phyloP scores from a whole-genome alignment of 2,329 filamentous ascomycete genomes.

The Paecilomyces sp. region DNA sequence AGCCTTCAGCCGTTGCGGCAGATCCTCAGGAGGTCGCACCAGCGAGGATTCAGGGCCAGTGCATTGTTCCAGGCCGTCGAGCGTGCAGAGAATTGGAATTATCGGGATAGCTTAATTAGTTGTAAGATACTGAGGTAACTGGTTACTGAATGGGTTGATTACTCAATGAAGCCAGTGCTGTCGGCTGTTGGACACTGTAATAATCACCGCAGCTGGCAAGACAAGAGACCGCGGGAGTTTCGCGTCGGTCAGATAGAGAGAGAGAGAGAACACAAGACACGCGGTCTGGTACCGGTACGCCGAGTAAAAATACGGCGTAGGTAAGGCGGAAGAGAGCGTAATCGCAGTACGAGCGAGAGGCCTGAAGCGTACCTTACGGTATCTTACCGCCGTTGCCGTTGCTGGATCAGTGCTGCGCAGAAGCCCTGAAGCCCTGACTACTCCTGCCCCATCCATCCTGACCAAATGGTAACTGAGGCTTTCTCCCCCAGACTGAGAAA shows the following conservation, averaged over 20 bases:
- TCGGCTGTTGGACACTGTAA: no score
- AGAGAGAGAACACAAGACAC: no score
- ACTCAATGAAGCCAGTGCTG: no score
- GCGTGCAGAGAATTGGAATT: no score
- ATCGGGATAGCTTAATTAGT: no score
- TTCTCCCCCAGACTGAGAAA: background rate
- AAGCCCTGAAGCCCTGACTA: background rate
- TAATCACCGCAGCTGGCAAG: no score
- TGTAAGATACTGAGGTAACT: no score
- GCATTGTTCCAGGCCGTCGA: no score
- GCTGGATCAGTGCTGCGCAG: background rate
- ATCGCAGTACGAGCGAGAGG: background rate
- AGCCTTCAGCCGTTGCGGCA: background rate
- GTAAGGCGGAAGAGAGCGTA: background rate
- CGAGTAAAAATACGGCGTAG: background rate
- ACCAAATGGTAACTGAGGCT: background rate
- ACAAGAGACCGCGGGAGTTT: background rate
- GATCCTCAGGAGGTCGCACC: background rate
- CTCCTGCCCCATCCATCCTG: background rate
- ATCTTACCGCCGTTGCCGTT: background rate
- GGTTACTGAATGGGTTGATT: no score
- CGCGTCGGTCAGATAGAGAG: background rate
- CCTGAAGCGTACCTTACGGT: no score
- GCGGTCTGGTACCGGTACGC: background rate
- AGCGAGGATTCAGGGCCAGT: background rate